Evolutionary conservation across 768 basidiomycete genomes (phyloP).

Genomic region (Podaxis sp.): DNA sequence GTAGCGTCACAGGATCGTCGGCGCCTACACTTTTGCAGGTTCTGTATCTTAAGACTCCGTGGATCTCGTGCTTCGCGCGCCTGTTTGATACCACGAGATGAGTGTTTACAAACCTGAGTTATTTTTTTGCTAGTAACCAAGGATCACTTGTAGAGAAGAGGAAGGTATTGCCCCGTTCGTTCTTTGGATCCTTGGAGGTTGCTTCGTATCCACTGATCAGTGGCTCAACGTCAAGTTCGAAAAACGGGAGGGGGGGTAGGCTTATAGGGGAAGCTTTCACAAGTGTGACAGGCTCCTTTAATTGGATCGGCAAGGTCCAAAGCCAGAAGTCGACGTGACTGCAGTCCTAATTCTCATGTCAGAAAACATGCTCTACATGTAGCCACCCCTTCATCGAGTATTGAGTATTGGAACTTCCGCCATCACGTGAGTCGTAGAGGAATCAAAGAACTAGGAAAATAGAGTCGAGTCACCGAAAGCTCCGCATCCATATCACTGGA

Average conservation of each 20-base stretch:
- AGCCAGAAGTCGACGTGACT: neutral
- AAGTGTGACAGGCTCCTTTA: neutral
- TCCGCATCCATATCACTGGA: constrained; percentile 1
- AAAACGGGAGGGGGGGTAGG: neutral
- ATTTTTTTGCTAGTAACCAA: neutral
- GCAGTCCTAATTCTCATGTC: neutral
- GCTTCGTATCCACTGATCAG: neutral
- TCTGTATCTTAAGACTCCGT: constrained; percentile 3
- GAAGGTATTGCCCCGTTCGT: neutral
- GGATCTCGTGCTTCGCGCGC: constrained; percentile 5
- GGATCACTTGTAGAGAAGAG: neutral
- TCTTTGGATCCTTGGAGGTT: neutral
- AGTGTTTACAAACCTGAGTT: neutral
- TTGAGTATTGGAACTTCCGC: too few species aligned
- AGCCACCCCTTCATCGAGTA: too few species aligned
- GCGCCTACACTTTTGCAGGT: neutral
- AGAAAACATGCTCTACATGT: neutral
- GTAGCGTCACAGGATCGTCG: neutral
- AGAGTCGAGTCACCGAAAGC: neutral
- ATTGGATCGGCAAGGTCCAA: neutral
- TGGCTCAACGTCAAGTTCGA: neutral
- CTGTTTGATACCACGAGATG: neutral
- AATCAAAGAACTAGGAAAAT: neutral
- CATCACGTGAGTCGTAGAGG: neutral
- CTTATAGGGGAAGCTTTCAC: neutral